Evolutionary conservation across 192 early-diverging fungal species (phyloP), one percentile per base, ranked within the genome.

Genomic region (Backusella tarrabulga): DNA sequence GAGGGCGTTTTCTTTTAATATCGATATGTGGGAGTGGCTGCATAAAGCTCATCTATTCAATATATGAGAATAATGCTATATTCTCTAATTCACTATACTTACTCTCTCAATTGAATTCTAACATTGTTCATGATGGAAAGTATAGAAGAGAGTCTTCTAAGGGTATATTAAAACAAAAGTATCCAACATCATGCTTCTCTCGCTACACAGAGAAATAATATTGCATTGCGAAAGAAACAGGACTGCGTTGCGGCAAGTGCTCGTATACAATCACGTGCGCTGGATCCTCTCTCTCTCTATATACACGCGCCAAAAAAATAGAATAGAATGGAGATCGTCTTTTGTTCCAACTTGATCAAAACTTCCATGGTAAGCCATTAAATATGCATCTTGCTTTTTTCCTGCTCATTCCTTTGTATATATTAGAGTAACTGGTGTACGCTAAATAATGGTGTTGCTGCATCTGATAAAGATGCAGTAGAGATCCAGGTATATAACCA

Each of bases 351-450:
- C 54, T 60, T 60, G 8, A 60, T 60, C n/a, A 29, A 29, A 29
- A 1, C 23, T 3, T 63, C 26, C 26, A 63, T 63, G 56, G 56
- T 63, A 63, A 12, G 29, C 14, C 3, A 29, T 29, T 29, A 63
- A 63, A 4, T 0, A 63, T 11, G 23, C 4, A 63, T 32, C 32
- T 32, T 32, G 32, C 3, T 29, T 29, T 63, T 21, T 21, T 14
- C 29, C 6, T 60, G 9, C 38, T 34, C 29, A 68, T 68, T 34
- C 9, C 56, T 17, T 29, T 63, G 23, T 63, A 15, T 63, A 63
- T 26, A 21, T 63, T 72, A 81, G 76, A 73, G 77, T 46, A 72
- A 68, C n/a, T 81, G 80, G 80, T 29, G 76, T 14, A 75, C 80
- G 14, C 50, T 81, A 12, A 81, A 81, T 66, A 52, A 77, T 38